phyloP scores from a whole-genome alignment of 306 rosid species.

The Trichosanthes cucumerina region DNA sequence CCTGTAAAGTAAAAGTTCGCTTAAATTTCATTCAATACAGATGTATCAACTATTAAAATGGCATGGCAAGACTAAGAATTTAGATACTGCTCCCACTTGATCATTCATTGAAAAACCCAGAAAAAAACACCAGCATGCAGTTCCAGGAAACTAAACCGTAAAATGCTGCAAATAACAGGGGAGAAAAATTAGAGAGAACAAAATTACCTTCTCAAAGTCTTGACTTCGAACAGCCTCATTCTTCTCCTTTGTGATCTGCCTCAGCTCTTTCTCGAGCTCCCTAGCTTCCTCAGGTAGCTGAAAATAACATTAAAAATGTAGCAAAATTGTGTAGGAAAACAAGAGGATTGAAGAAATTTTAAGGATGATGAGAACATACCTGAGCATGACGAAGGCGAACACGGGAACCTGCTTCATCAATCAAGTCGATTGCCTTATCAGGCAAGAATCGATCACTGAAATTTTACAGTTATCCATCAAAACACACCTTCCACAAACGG shows the following conservation, averaged over 20 bases:
- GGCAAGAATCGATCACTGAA: conserved; percentile 91
- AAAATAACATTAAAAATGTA: conserved; percentile 3
- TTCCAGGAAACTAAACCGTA: neutral
- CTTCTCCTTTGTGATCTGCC: conserved; percentile 87
- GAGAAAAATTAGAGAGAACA: neutral
- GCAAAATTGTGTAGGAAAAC: neutral
- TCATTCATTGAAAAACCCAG: neutral
- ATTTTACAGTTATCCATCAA: conserved; percentile 6
- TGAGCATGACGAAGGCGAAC: conserved; percentile 93
- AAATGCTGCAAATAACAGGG: neutral
- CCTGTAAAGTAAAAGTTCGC: conserved; percentile 31
- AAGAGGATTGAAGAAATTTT: neutral
- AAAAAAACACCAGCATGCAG: neutral
- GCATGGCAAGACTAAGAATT: neutral
- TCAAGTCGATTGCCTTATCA: conserved; percentile 88
- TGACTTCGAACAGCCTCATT: conserved; percentile 84
- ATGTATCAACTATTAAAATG: conserved; percentile 6
- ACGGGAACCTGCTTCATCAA: conserved; percentile 96
- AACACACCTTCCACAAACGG: neutral
- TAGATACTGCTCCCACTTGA: neutral
- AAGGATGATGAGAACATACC: conserved; percentile 26
- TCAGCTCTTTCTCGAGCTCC: conserved; percentile 78
- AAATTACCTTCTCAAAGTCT: conserved; percentile 83
- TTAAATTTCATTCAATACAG: neutral
- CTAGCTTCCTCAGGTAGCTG: conserved; percentile 93